Evolutionary conservation across 192 early-diverging fungal species (phyloP), one percentile per base, ranked within the genome.

Genomic region (Thoreauomyces humboldtii): DNA sequence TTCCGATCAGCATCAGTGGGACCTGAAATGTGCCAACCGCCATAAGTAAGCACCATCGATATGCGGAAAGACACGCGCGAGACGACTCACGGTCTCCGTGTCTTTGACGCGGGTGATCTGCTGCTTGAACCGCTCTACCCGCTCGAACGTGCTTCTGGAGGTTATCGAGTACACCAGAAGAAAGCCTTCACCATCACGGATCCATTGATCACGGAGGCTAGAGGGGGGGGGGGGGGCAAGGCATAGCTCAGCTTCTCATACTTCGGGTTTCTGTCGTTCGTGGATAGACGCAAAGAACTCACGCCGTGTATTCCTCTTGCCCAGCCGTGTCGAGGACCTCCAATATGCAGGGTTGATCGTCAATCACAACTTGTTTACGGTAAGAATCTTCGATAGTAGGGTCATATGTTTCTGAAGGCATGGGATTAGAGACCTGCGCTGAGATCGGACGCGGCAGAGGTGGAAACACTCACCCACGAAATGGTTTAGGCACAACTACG

Each of bases 331-430:
- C 95, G 44, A 98, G 84, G 9, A 98, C 89, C 59, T 98, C 95
- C 24, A 98, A 81, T 61, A 93, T 84, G 38, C 90, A 90, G 0
- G 88, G 86, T 61, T 88, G 85, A 33, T 90, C 87, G 73, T 98
- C 93, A 52, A 98, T 93, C 19, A 91, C 82, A 70, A 92, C 91
- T 74, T 96, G 95, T 72, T 96, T 95, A 54, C 91, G 86, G 80
- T 98, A 98, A n/a, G 93, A 96, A 79, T 98, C 95, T 80, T 98
- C 95, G 60, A 95, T 98, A 19, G 95, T 98, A 7, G 95, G 95
- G 72, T 98, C 95, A 70, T 98, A 98, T 34, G 55, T 57, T 41
- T 41, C 55, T 52, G 27, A 24, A 27, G 32, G 32, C 50, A 52
- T 4, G 17, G 27, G 15, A 17, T 29, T 14, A 12, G 9, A 41